Base-by-base conservation (phyloP, 441 rosid species). In the Pelargonium citronellum region DNA sequence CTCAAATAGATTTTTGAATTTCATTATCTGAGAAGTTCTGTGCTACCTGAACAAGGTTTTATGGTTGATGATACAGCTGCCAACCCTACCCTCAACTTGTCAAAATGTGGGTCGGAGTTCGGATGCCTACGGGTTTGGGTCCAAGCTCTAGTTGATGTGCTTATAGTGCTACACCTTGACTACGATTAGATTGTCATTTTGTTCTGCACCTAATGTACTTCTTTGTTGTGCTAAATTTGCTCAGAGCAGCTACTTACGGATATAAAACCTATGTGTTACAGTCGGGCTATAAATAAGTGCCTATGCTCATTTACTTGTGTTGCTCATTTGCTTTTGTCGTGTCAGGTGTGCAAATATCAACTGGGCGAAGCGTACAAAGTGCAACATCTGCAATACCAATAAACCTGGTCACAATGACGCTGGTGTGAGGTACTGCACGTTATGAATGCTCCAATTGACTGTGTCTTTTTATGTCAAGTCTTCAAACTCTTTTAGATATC, bases 371-470 rank as follows among this genome's bases (percentile, higher is more conserved):
- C 61, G 61, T 20, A 55, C 17, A 20, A 55, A 55, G 17, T 55
- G 61, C 9, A 55, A 55, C 17, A 15, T 55, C 7, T 55, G 61
- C 22, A 55, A 55, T 16, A 55, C 61, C 61, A 55, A 55, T 55
- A 55, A 55, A 15, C 61, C 61, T 55, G 61, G 61, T 55, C 61
- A 55, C 61, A 55, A 55, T 55, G 61, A 55, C 17, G 61, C 22
- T 55, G 61, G 61, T 16, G 61, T 55, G 61, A 55, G 61, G 61
- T 55, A 55, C 22, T 55, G 61, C 22, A 55, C 10, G 2, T 55
- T 16, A 15, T 55, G 61, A 55, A 55, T 55, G 16, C 61, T 55
- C 61, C 61, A 15, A 20, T 9, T n/a, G 61, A n/a, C 20, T 53
- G 15, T 53, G 60, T 53, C 60, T 43, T 43, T 53, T 16, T n/a